A percentile compares a stretch with the other conserved stretches of the same genome.
These are phyloP conservation scores for Ceratocystis lukuohia DNA, from an alignment of 2,329 filamentous ascomycete species.

Conservation along the genomic window DNA sequence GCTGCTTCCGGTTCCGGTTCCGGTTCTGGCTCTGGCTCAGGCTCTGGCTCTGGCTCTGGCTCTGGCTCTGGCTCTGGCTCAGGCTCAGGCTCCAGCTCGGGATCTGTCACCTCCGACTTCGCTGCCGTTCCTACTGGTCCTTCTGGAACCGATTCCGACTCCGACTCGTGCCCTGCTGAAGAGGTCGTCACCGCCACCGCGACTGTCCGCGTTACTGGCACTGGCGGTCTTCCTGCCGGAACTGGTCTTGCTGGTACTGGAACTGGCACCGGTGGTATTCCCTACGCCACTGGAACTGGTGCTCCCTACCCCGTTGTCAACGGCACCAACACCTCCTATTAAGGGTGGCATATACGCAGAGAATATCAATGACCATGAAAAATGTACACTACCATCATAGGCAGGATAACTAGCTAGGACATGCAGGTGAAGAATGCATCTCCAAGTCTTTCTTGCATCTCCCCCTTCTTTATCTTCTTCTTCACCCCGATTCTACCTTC, in stretches of 20 bases:
- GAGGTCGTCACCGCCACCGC: slow-evolving; percentile 19
- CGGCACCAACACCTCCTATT: slow-evolving; percentile 26
- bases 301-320: slow-evolving; percentile 30
- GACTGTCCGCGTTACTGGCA: slow-evolving; percentile 27
- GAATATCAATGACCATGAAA: neutral
- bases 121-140: slow-evolving; percentile 16
- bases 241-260: slow-evolving; percentile 21
- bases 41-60: slow-evolving; percentile 18
- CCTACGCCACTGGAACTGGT: slow-evolving; percentile 22
- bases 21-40: slow-evolving; percentile 21
- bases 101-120: neutral
- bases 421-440: slow-evolving; percentile 2
- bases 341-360: slow-evolving; percentile 17
- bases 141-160: slow-evolving; percentile 9
- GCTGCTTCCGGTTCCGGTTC: slow-evolving; percentile 20
- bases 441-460: neutral
- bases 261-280: slow-evolving; percentile 24
- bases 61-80: slow-evolving; percentile 25
- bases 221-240: neutral
- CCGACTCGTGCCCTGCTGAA: slow-evolving; percentile 14
- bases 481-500: neutral
- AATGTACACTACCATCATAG: neutral
- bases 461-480: neutral
- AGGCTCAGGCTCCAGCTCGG: slow-evolving; percentile 21
- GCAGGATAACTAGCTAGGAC: neutral